phyloP scores from a whole-genome alignment of 257 asterid genomes.

The Solanum piurae region DNA sequence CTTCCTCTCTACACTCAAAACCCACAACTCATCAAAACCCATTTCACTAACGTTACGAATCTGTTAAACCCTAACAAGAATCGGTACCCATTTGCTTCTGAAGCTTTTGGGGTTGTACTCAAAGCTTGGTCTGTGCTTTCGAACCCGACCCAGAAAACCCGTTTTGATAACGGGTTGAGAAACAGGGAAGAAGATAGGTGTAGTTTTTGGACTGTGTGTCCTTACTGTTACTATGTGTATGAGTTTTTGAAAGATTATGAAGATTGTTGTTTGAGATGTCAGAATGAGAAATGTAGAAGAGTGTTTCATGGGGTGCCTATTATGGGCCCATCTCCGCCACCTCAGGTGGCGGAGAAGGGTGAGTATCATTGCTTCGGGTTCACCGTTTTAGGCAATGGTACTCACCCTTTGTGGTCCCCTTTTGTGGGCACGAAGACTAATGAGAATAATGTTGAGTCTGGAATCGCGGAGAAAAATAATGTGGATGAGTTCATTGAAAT shows the following conservation, averaged over 20 bases:
- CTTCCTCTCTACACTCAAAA: conserved; percentile 39
- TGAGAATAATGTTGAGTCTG: neutral
- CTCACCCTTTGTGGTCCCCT: conserved; percentile 23
- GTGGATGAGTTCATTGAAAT: neutral
- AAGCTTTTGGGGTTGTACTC: conserved; percentile 27
- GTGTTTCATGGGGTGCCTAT: conserved; percentile 36
- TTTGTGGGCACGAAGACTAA: conserved; percentile 3
- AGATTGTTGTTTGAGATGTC: conserved; percentile 44
- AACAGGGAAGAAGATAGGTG: neutral
- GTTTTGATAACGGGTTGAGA: neutral
- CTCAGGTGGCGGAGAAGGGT: conserved; percentile 39
- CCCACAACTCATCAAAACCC: conserved; percentile 8
- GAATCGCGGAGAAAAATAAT: neutral
- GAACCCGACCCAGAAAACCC: neutral
- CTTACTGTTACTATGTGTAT: conserved; percentile 44
- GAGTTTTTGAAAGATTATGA: conserved; percentile 31
- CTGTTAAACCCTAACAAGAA: conserved; percentile 31
- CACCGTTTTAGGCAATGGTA: neutral
- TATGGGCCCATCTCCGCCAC: conserved; percentile 25
- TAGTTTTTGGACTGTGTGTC: conserved; percentile 52
- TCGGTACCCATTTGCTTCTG: conserved; percentile 22
- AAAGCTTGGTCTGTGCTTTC: conserved; percentile 35
- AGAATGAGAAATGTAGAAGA: conserved; percentile 33
- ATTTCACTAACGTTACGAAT: conserved; percentile 10
- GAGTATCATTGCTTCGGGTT: conserved; percentile 36